Conservation (phyloP, 2,329 filamentous ascomycete genomes). For the Trichothecium roseum region DNA sequence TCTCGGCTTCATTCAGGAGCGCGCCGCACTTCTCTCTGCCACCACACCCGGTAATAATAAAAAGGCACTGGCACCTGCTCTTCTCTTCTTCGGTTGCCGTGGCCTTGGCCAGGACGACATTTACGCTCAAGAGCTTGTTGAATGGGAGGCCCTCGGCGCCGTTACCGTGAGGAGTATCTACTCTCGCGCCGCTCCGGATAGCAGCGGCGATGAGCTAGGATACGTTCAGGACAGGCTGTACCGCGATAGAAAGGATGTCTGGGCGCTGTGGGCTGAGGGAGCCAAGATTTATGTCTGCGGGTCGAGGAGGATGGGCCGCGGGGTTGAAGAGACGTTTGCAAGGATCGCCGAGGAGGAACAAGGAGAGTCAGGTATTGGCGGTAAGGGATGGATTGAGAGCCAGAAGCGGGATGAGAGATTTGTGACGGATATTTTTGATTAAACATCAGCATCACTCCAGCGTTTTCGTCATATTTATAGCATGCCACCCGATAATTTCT, state of each 20-base stretch:
- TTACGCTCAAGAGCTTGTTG: constrained; percentile 29
- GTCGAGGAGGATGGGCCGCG: constrained; percentile 30
- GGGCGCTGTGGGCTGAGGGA: constrained; percentile 19
- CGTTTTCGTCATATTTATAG: no score
- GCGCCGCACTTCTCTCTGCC: constrained; percentile 17
- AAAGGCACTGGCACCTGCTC: constrained; percentile 36
- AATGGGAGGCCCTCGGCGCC: constrained; percentile 32
- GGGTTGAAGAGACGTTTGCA: constrained; percentile 22
- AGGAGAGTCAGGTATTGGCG: constrained; percentile 15
- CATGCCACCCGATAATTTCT: no score
- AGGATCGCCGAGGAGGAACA: constrained; percentile 8
- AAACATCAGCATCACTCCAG: constrained; percentile 3
- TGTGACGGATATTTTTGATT: constrained; percentile 53
- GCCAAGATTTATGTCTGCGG: constrained; percentile 54
- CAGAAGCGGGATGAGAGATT: constrained; percentile 42
- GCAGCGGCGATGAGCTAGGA: constrained; percentile 25
- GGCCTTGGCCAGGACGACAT: constrained; percentile 30
- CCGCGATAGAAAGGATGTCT: constrained; percentile 17
- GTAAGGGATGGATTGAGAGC: constrained; percentile 36
- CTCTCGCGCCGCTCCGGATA: constrained; percentile 16
- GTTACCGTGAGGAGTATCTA: constrained; percentile 50
- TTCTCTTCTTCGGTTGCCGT: constrained; percentile 41
- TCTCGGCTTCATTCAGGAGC: constrained; percentile 11
- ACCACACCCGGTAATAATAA: constrained; percentile 19
- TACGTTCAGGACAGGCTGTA: constrained; percentile 26